Percentiles rank a stretch among this genome's conserved stretches.
Conservation (phyloP, 208 protist species). For the Leishmania braziliensis region DNA sequence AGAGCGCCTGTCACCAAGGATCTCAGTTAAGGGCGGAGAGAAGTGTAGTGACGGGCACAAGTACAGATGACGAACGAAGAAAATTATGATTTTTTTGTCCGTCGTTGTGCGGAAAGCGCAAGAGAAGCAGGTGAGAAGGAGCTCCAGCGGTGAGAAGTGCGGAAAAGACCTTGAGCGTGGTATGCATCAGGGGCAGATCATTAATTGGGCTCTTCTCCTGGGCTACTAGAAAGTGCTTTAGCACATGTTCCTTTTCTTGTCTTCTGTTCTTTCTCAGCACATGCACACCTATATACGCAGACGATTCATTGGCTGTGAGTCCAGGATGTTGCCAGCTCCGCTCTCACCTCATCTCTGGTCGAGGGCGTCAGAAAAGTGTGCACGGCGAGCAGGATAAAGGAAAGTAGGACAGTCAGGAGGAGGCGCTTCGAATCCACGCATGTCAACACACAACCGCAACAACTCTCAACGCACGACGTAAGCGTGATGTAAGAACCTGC, state of each 20-base stretch:
- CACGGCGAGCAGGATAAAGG: background rate
- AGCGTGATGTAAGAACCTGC: background rate
- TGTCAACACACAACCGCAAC: background rate
- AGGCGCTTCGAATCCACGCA: background rate
- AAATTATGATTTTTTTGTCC: background rate
- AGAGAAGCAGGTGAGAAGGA: background rate
- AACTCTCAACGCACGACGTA: background rate
- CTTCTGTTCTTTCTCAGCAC: background rate
- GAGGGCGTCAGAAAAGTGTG: background rate
- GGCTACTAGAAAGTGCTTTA: background rate
- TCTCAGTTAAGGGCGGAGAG: too few relatives aligned
- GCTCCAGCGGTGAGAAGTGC: too few relatives aligned
- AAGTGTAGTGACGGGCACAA: background rate
- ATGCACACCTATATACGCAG: background rate
- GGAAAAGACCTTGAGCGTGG: background rate
- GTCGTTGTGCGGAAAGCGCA: too few relatives aligned
- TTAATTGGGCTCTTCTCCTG: background rate
- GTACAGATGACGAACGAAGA: background rate
- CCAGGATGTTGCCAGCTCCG: background rate
- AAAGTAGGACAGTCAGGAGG: background rate
- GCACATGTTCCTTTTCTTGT: background rate
- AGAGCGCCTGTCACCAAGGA: too few relatives aligned
- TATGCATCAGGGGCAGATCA: background rate
- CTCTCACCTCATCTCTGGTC: background rate
- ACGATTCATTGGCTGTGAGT: background rate